Evolutionary conservation across 2,329 filamentous ascomycete species (phyloP).

Genomic region (Curvularia verruculosa): DNA sequence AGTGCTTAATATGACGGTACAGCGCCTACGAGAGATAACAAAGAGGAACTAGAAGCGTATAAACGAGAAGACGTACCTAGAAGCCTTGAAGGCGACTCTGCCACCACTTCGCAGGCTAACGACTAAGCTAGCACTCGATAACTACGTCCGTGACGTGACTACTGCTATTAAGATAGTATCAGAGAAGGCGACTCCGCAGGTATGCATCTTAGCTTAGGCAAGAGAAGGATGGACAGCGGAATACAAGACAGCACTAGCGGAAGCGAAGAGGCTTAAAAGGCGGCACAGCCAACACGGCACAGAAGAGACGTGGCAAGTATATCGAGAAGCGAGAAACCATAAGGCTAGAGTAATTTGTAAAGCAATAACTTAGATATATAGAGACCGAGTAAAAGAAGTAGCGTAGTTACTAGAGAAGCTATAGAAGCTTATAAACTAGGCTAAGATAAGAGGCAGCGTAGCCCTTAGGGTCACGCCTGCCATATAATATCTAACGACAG

Average conservation of each 20-base stretch:
- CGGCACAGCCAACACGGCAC: constrained; percentile 8
- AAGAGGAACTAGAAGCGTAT: constrained; percentile 13
- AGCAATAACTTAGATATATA: constrained; percentile 20
- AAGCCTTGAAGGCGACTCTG: constrained; percentile 14
- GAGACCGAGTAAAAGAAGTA: constrained; percentile 30
- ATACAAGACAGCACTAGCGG: constrained; percentile 16
- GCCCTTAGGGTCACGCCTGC: constrained; percentile 10
- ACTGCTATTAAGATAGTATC: constrained; percentile 12
- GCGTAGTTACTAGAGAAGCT: constrained; percentile 24
- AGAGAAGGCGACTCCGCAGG: constrained; percentile 13
- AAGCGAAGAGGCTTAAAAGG: constrained; percentile 21
- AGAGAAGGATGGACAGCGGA: constrained; percentile 17
- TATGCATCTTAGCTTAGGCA: background rate
- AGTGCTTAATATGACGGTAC: constrained; percentile 16
- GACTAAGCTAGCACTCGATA: constrained; percentile 17
- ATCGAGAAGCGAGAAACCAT: constrained; percentile 25
- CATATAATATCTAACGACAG: constrained; percentile 19
- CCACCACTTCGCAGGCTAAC: constrained; percentile 16
- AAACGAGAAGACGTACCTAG: constrained; percentile 8
- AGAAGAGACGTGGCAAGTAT: constrained; percentile 20
- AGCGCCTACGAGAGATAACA: background rate
- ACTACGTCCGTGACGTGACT: constrained; percentile 15
- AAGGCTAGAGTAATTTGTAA: constrained; percentile 33
- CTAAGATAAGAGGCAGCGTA: constrained; percentile 23
- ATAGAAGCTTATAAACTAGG: constrained; percentile 35